phyloP scores from a whole-genome alignment of 2,329 filamentous ascomycete species.

The Fusarium anguioides region DNA sequence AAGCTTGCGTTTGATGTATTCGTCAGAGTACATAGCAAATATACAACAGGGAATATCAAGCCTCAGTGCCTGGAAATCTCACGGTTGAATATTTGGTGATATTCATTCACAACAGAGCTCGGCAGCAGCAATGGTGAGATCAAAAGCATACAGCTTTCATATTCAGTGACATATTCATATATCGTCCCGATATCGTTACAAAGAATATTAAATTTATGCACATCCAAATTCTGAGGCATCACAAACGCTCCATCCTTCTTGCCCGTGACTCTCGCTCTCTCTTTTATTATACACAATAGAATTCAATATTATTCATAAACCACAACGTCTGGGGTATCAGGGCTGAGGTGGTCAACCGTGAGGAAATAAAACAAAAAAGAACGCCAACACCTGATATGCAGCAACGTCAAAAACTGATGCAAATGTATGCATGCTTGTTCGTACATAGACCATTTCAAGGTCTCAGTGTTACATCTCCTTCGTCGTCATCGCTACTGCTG shows the following conservation, averaged over 20 bases:
- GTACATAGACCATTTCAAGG: constrained; percentile 42
- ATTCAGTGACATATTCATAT: constrained; percentile 16
- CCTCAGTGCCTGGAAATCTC: neutral
- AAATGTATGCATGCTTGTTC: constrained; percentile 18
- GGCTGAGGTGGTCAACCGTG: constrained; percentile 23
- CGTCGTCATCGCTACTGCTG: constrained; percentile 49
- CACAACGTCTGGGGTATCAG: constrained; percentile 41
- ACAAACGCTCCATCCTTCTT: constrained; percentile 18
- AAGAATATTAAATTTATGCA: constrained; percentile 35
- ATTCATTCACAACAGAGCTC: no score
- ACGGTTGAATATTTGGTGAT: neutral
- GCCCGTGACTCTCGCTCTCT: neutral
- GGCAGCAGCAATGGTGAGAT: neutral
- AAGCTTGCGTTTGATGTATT: neutral
- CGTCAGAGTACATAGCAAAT: neutral
- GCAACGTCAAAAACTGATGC: constrained; percentile 17
- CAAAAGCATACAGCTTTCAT: neutral
- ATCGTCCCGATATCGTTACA: constrained; percentile 32
- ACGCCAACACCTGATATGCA: constrained; percentile 32
- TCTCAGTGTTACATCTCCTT: constrained; percentile 51
- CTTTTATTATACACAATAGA: constrained; percentile 38
- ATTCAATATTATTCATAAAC: constrained; percentile 35
- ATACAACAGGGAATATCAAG: neutral
- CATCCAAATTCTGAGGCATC: constrained; percentile 25
- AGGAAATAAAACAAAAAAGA: constrained; percentile 1